Evolutionary conservation across 2,329 filamentous ascomycete species (phyloP), one percentile per base, ranked within the genome.

Genomic region (Apiospora pterosperma): DNA sequence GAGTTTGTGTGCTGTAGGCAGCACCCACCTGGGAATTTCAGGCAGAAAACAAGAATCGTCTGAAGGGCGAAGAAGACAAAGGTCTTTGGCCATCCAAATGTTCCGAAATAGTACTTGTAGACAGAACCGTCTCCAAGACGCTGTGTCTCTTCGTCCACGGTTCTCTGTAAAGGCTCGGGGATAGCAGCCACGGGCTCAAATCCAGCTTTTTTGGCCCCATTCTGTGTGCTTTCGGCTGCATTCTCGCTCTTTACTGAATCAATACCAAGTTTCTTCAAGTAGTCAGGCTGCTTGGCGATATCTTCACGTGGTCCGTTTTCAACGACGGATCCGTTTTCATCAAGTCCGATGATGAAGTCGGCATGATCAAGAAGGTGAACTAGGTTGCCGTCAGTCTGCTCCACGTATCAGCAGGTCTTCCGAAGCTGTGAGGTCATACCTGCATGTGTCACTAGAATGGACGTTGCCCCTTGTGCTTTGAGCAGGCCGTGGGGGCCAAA

Each of bases 51-150:
- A 25, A 65, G 63, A 23, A 34, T 38, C 2, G 44, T 38, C 36
- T 62, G 44, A 8, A 65, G 48, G 23, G 38, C 63, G 39, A 65
- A 62, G 39, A 65, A 65, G 4, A 62, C n/a, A 36, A 62, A 21
- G 12, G 63, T 65, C 28, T 62, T 65, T 11, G 42, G 42, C 60
- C 60, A 62, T 1, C 63, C 63, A 34, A 65, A 62, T 7, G 63
- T 62, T 4, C 34, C 25, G 38, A 65, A 65, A 39, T 65, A 65
- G 44, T 62, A 65, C 60, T 65, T 65, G 61, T 65, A 65, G n/a
- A 65, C 60, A 7, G 63, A 14, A 8, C 63, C 60, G 12, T 65
- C 63, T 11, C 63, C 63, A 28, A 65, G 63, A 23, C 63, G 42
- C 28, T 62, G 63, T 2, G 60, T 65, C 31, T 59, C 48, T 25